Conservation (phyloP, 164 flowering plant species). For the Amborella trichopoda region DNA sequence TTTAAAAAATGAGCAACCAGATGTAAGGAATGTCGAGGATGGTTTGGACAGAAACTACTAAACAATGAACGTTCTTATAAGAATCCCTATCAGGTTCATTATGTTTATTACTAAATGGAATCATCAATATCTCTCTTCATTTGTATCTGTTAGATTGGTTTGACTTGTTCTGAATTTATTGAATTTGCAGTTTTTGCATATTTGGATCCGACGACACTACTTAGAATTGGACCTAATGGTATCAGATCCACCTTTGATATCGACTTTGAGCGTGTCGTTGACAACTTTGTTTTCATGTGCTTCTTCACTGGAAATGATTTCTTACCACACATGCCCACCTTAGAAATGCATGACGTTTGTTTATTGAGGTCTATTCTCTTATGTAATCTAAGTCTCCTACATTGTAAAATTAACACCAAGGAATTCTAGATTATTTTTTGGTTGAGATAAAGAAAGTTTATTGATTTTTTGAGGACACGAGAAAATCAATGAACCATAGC, state of each 20-base stretch:
- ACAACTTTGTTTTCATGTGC: slow-evolving; percentile 49
- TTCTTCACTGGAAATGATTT: slow-evolving; percentile 52
- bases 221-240: slow-evolving; percentile 32
- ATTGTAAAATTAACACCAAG: too few species aligned
- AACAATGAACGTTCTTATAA: slow-evolving; percentile 35
- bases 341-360: slow-evolving; percentile 43
- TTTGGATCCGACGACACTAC: slow-evolving; percentile 43
- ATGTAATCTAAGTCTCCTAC: too few species aligned
- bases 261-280: slow-evolving; percentile 33
- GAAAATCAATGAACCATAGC: too few species aligned
- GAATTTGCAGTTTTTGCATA: slow-evolving; percentile 41
- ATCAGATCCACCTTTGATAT: slow-evolving; percentile 15
- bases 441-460: too few species aligned
- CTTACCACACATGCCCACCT: slow-evolving; percentile 41
- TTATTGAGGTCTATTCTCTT: neutral
- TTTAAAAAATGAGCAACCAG: slow-evolving; percentile 84
- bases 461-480: too few species aligned
- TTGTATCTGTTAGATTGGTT: neutral
- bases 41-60: slow-evolving; percentile 64
- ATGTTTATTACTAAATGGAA: neutral
- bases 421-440: too few species aligned
- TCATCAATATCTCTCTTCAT: neutral
- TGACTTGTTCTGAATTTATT: neutral
- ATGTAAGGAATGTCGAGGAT: slow-evolving; percentile 65
- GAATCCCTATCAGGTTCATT: neutral